Conservation (phyloP, 2,329 filamentous ascomycete genomes). For the Paramyrothecium roridum region DNA sequence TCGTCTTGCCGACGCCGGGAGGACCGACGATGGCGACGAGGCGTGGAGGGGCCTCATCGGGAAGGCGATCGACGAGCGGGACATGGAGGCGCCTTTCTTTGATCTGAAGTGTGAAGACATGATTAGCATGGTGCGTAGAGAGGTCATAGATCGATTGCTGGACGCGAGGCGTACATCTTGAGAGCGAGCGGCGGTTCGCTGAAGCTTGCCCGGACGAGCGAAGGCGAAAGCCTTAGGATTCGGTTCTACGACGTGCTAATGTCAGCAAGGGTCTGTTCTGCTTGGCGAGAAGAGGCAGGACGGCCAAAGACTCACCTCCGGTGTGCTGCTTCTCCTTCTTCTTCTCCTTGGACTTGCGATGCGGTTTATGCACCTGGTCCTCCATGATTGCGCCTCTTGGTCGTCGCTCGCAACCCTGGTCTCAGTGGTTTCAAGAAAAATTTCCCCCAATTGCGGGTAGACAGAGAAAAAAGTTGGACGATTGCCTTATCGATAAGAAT, state of each 20-base stretch:
- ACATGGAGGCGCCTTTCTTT: conserved; percentile 97
- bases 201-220: conserved; percentile 75
- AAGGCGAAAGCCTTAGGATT: conserved; percentile 93
- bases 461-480: background rate
- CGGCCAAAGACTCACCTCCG: conserved; percentile 45
- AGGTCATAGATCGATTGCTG: background rate
- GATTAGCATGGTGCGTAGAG: conserved; percentile 15
- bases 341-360: conserved; percentile 86
- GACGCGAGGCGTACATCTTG: conserved; percentile 55
- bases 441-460: conserved; percentile 1
- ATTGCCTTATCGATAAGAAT: background rate
- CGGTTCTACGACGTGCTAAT: conserved; percentile 43
- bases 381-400: conserved; percentile 57
- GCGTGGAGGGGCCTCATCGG: conserved; percentile 90
- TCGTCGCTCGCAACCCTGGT: conserved; percentile 12
- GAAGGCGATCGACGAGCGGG: conserved; percentile 89
- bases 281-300: background rate
- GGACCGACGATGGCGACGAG: conserved; percentile 94
- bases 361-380: conserved; percentile 79
- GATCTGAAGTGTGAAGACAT: conserved; percentile 48
- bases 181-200: conserved; percentile 69
- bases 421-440: conserved; percentile 1
- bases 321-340: conserved; percentile 62
- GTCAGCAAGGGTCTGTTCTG: background rate
- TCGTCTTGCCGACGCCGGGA: conserved; percentile 93